Evolutionary conservation across 148 eudicot species (phyloP), one percentile per base, ranked within the genome.

Genomic region (Linanthus parryae): DNA sequence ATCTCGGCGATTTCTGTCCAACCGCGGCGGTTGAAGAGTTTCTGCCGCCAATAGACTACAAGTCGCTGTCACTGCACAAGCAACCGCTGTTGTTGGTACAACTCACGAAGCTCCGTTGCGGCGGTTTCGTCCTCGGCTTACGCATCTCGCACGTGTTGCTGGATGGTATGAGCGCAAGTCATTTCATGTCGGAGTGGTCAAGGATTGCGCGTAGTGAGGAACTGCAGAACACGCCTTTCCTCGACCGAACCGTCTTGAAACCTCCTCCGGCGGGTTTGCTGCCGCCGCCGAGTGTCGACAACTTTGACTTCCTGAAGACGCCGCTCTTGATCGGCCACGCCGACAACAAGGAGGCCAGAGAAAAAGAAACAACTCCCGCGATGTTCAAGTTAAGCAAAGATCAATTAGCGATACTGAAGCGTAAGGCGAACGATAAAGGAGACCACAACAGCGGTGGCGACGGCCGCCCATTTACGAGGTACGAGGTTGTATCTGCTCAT

Each of bases 121-220:
- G 87, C 16, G 82, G 87, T 2, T 10, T 76, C 19, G 22, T 62
- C 33, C 45, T 81, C 0, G 64, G 74, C 10, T 27, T 58, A 7
- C 33, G 47, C 0, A 61, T 59, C 10, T 73, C 73, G 0, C 87
- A 81, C 14, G 61, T 60, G 0, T 57, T 71, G 5, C 66, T 44
- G 1, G 82, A 77, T 48, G 82, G 87, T n/a, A 64, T 57, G 42
- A 65, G 80, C n/a, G 61, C 74, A 0, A 45, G 62, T 26, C 73
- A 77, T 36, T 81, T 81, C 24, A 14, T 62, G 37, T 9, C 62
- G 0, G 68, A 73, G 41, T 77, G 82, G 82, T 67, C 82, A 37
- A 70, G 52, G 62, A 30, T 72, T 33, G 63, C 78, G 29, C 70
- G 76, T 1, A 74, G 79, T 3, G 71, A 64, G 41, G 59, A 61